Percentiles rank a stretch among this genome's conserved stretches.
These are phyloP conservation scores for Rosa hybrid DNA, from an alignment of 331 rosid genomes.

Conservation along the genomic window DNA sequence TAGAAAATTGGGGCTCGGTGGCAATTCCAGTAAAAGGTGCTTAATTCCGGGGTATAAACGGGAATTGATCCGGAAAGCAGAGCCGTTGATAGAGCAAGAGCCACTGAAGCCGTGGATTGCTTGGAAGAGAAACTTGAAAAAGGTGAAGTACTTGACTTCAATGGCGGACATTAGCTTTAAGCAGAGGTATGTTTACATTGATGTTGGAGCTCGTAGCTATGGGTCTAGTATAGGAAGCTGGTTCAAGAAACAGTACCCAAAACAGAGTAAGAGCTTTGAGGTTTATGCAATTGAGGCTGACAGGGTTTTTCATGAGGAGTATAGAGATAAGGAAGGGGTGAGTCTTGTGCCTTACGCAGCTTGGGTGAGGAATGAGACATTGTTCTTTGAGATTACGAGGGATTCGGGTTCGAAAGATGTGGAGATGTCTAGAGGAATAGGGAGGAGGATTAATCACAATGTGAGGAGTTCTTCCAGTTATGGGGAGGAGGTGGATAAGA, in stretches of 20 bases:
- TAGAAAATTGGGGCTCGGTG: background rate
- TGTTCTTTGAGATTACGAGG: constrained; percentile 65
- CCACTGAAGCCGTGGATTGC: constrained; percentile 56
- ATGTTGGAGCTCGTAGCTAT: constrained; percentile 60
- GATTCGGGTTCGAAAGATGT: constrained; percentile 34
- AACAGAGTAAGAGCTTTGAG: constrained; percentile 51
- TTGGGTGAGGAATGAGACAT: constrained; percentile 70
- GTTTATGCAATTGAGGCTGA: constrained; percentile 66
- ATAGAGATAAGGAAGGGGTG: constrained; percentile 35
- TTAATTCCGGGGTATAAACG: constrained; percentile 35
- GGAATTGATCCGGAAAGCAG: constrained; percentile 43
- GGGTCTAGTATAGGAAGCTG: constrained; percentile 63
- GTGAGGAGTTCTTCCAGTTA: constrained; percentile 46
- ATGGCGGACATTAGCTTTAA: constrained; percentile 59
- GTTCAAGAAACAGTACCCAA: constrained; percentile 63
- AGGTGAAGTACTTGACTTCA: constrained; percentile 52
- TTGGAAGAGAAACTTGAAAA: constrained; percentile 43
- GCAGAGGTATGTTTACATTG: constrained; percentile 53
- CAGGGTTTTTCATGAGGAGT: constrained; percentile 49
- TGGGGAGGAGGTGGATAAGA: constrained; percentile 51
- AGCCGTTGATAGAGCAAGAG: constrained; percentile 41
- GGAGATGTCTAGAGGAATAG: constrained; percentile 48
- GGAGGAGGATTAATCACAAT: constrained; percentile 42
- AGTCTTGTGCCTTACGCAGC: constrained; percentile 60
- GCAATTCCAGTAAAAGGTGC: constrained; percentile 28